These are phyloP conservation scores for Xylaria sp. DNA, from an alignment of 2,329 filamentous ascomycete species.

Conservation along the genomic window DNA sequence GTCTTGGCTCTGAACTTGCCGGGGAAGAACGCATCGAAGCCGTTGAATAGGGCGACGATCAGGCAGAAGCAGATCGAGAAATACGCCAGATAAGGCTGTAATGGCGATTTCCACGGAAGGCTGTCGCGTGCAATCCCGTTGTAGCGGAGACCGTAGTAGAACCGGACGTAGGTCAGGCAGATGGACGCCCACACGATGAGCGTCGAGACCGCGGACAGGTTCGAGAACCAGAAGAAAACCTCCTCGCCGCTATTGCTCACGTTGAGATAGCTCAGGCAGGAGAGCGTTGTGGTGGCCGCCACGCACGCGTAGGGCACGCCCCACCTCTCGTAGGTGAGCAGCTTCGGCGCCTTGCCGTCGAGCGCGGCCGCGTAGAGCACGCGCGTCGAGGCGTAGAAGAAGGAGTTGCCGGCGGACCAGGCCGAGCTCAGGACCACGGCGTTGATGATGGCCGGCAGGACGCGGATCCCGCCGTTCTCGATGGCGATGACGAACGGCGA, in stretches of 20 bases:
- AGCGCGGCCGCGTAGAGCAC: constrained; percentile 46
- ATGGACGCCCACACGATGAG: constrained; percentile 71
- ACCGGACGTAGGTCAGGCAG: constrained; percentile 69
- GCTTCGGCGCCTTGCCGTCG: constrained; percentile 56
- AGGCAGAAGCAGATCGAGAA: constrained; percentile 63
- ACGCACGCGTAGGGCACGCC: constrained; percentile 65
- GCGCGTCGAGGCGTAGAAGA: constrained; percentile 39
- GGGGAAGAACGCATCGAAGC: constrained; percentile 72
- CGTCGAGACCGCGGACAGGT: constrained; percentile 68
- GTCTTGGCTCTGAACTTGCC: constrained; percentile 45
- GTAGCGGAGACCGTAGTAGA: constrained; percentile 65
- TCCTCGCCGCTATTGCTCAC: constrained; percentile 52
- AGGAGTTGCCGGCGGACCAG: constrained; percentile 40
- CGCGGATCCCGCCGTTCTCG: constrained; percentile 60
- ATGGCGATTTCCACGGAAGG: constrained; percentile 65
- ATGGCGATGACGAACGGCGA: constrained; percentile 69
- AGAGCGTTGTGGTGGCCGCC: constrained; percentile 60
- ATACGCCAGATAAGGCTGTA: constrained; percentile 71
- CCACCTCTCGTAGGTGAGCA: constrained; percentile 54
- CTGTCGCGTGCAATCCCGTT: constrained; percentile 67
- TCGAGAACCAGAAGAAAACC: constrained; percentile 47
- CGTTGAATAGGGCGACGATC: constrained; percentile 70
- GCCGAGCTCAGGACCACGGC: constrained; percentile 58
- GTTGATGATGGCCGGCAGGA: constrained; percentile 68
- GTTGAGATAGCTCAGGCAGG: constrained; percentile 66